A percentile compares a stretch with the other conserved stretches of the same genome.
Evolutionary conservation across 192 early-diverging fungal species (phyloP).

Genomic region (Thoreauomyces humboldtii): DNA sequence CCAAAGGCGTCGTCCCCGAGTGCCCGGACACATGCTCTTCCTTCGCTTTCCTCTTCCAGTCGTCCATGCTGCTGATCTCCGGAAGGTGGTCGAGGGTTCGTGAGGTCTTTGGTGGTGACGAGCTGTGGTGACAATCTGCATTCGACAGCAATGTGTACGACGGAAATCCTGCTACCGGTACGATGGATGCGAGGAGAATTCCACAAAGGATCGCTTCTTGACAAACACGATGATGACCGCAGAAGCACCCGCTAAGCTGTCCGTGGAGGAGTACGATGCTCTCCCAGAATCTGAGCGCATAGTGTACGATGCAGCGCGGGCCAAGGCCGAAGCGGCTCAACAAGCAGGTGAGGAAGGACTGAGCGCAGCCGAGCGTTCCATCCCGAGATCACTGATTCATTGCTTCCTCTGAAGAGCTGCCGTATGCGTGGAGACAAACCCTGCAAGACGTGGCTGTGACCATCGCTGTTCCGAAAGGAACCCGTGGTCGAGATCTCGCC

Average conservation of each 20-base stretch:
- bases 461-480: conserved; percentile 70
- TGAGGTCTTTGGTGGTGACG: too few relatives aligned
- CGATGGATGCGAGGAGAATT: too few relatives aligned
- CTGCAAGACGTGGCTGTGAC: conserved; percentile 78
- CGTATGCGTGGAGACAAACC: conserved; percentile 81
- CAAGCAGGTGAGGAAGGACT: conserved; percentile 44
- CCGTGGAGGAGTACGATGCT: conserved; percentile 47
- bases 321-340: conserved; percentile 37
- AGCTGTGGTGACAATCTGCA: too few relatives aligned
- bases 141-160: too few relatives aligned
- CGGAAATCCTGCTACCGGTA: too few relatives aligned
- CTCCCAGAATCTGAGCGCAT: conserved; percentile 35
- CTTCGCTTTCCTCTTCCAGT: conserved; percentile 27
- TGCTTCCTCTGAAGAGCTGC: conserved; percentile 45
- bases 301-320: conserved; percentile 31
- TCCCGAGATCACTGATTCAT: neutral
- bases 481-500: conserved; percentile 61
- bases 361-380: too few relatives aligned
- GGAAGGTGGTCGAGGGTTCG: too few relatives aligned
- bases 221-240: too few relatives aligned
- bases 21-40: conserved; percentile 44
- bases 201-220: too few relatives aligned
- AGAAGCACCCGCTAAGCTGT: conserved; percentile 15
- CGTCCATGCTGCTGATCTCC: conserved; percentile 36
- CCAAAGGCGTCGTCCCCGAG: conserved; percentile 36